Evolutionary conservation across 2,329 filamentous ascomycete genomes (phyloP), one percentile per base, ranked within the genome.

Genomic region (Fusarium ambrosium): DNA sequence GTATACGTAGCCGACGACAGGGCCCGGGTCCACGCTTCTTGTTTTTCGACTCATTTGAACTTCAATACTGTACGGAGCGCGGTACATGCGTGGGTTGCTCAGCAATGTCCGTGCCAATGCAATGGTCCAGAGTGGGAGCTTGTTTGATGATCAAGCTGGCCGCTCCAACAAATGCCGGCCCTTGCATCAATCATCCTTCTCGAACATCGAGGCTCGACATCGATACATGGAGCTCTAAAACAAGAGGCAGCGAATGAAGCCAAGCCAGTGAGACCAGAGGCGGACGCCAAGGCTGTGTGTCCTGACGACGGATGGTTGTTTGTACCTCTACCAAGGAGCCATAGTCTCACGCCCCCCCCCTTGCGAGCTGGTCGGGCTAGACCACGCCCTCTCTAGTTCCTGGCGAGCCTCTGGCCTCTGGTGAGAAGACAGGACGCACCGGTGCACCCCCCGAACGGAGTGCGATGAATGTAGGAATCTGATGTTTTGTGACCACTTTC

Each of bases 401-500:
- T 63, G 48, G 67, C 58, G 58, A 64, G 70, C 43, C 45, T 51
- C 22, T 48, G 43, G 43, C 64, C 60, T 68, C 71, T 67, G 63
- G 16, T 53, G 62, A 61, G 55, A 69, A 29, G 43, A 61, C 43
- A 64, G 74, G 20, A 7, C 16, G 24, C 45, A n/a, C 70, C 45
- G 45, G 24, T 51, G 45, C 70, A 75, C 75, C 75, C 73, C 70
- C 66, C 55, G 32, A 72, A 67, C 48, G 58, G 64, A 74, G 70
- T 69, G 73, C 45, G 37, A 72, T 51, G 45, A 22, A 29, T 76
- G 72, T 70, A 69, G 66, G 67, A 73, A 72, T 76, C 70, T 75
- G 76, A 77, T 76, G 72, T 73, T 77, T 71, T 72, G 65, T 74
- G 68, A 56, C 70, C 59, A 68, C 64, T 72, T 70, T 45, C 55